Conservation (phyloP, 345 rosid species). For the Clarkia xantiana region DNA sequence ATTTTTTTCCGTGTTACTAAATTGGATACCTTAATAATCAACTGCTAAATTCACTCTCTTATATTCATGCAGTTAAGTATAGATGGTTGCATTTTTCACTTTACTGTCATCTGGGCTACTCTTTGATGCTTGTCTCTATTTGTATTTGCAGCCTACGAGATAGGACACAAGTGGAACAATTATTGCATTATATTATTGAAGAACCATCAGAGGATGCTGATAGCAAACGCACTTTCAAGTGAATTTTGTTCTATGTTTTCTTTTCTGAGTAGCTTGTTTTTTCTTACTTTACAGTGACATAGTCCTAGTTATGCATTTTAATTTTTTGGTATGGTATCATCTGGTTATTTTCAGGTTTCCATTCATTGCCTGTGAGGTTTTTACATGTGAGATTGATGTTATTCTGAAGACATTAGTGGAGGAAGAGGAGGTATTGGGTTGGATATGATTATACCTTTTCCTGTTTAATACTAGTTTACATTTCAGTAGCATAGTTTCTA, state of each 20-base stretch:
- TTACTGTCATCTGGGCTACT: no score
- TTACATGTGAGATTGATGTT: conserved; percentile 96
- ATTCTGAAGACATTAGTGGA: conserved; percentile 86
- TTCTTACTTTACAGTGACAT: neutral
- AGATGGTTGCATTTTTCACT: no score
- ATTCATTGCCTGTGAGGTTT: conserved; percentile 87
- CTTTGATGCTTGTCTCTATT: no score
- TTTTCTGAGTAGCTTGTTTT: neutral
- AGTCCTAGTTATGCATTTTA: no score
- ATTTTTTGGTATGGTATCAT: neutral
- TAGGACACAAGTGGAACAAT: conserved; percentile 85
- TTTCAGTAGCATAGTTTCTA: conserved; percentile 3
- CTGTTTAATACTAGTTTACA: neutral
- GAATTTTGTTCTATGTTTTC: conserved; percentile 10
- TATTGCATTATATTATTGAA: conserved; percentile 63
- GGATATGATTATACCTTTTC: neutral
- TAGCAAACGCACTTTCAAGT: conserved; percentile 78
- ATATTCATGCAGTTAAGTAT: no score
- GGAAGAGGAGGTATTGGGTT: conserved; percentile 65
- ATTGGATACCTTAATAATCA: no score
- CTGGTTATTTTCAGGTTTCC: conserved; percentile 53
- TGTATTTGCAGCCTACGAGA: conserved; percentile 62
- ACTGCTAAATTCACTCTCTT: no score
- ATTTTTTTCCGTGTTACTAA: no score
- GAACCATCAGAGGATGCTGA: conserved; percentile 84